A percentile compares a stretch with the other conserved stretches of the same genome.
Conservation (phyloP, 2,329 filamentous ascomycete species). For the Diaporthe destruens region DNA sequence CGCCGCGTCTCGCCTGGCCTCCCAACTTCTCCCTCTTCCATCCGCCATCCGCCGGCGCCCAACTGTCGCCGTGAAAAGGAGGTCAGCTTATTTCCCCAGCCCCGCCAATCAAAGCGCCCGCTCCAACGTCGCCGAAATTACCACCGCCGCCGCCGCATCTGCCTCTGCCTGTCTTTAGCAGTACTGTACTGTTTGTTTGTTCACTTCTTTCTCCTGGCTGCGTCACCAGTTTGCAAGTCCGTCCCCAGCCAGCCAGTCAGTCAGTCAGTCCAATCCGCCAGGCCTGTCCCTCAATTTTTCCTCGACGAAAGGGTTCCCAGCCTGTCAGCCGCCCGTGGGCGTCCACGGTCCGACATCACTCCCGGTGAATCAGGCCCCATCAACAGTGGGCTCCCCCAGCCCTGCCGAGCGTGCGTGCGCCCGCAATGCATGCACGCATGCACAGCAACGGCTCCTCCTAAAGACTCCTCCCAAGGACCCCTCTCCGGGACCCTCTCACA, state of each 20-base stretch:
- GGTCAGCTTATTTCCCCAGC: constrained; percentile 38
- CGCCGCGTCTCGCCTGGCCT: not conserved
- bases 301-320: constrained; percentile 3
- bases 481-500: constrained; percentile 20
- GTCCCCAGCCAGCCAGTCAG: not conserved
- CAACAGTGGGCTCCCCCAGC: not conserved
- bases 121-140: constrained; percentile 34
- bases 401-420: constrained; percentile 22
- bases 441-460: constrained; percentile 5
- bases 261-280: not conserved
- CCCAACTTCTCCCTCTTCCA: not conserved
- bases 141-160: not conserved
- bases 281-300: not conserved
- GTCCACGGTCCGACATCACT: constrained; percentile 25
- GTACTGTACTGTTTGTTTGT: not conserved
- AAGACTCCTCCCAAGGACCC: not conserved
- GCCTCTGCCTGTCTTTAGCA: not conserved
- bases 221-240: not conserved
- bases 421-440: not conserved
- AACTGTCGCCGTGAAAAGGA: constrained; percentile 23
- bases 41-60: not conserved
- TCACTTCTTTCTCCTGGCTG: not conserved
- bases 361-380: constrained; percentile 23
- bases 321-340: constrained; percentile 19
- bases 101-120: constrained; percentile 30